Percentiles rank a stretch among this genome's conserved stretches.
Conservation (phyloP, 371 early-diverging fungal genomes). For the Dinochytrium kinnereticum region DNA sequence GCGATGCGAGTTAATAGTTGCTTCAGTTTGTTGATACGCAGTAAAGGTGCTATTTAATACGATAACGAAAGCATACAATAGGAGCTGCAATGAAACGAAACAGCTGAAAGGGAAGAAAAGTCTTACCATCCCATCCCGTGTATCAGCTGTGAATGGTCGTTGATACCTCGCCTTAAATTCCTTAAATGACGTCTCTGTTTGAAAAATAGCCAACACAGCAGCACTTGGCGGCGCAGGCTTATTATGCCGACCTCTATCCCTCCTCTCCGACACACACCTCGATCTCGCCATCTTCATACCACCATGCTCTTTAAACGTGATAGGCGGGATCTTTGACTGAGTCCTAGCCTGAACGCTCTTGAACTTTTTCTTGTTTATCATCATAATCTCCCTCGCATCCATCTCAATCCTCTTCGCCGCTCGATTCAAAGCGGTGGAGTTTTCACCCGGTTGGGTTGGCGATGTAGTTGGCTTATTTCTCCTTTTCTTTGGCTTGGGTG, state of each 20-base stretch:
- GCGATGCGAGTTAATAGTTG: no score
- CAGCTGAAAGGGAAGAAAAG: neutral
- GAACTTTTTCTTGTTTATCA: slow-evolving; percentile 5
- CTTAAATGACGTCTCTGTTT: slow-evolving; percentile 1
- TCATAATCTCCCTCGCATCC: neutral
- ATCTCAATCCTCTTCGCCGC: no score
- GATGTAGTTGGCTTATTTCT: neutral
- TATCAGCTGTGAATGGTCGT: slow-evolving; percentile 11
- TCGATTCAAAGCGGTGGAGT: no score
- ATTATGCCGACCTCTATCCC: neutral
- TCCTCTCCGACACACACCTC: neutral
- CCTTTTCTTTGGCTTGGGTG: neutral
- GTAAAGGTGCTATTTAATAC: no score
- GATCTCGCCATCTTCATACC: neutral
- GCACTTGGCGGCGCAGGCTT: slow-evolving; percentile 9
- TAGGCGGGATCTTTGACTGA: neutral
- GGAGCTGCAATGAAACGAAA: no score
- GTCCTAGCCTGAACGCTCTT: neutral
- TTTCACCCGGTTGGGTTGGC: no score
- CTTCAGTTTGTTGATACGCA: no score
- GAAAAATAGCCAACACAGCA: slow-evolving; percentile 9
- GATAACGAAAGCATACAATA: neutral
- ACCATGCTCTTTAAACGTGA: neutral
- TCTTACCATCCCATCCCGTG: neutral
- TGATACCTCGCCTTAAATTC: slow-evolving; percentile 19